These are phyloP conservation scores for Trichoderma gamsii DNA, from an alignment of 495 filamentous ascomycete species.

Conservation along the genomic window DNA sequence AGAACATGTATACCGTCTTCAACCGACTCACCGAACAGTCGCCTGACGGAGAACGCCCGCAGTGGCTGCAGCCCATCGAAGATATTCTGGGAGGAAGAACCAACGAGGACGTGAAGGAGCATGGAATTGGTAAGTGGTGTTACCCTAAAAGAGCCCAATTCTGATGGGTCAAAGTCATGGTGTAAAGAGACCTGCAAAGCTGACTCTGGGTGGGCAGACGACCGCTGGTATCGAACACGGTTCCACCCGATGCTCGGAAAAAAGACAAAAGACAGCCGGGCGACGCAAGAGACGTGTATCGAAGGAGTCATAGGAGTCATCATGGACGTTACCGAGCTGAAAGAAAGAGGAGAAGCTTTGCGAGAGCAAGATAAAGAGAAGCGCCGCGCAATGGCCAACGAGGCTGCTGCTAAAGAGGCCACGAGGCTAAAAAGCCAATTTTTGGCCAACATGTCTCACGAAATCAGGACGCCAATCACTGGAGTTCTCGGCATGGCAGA, in stretches of 20 bases:
- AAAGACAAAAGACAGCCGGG: constrained; percentile 39
- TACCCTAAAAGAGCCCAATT: not conserved
- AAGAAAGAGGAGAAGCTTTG: constrained; percentile 50
- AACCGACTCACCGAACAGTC: constrained; percentile 29
- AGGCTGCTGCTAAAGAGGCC: constrained; percentile 62
- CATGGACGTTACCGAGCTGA: constrained; percentile 63
- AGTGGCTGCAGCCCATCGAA: constrained; percentile 48
- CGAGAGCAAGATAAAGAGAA: constrained; percentile 57
- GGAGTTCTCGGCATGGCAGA: constrained; percentile 73
- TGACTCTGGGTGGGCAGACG: constrained; percentile 28
- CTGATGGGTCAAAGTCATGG: not conserved
- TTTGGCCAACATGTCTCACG: constrained; percentile 79
- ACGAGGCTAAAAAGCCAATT: constrained; percentile 64
- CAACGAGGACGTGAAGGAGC: constrained; percentile 46
- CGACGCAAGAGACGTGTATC: constrained; percentile 37
- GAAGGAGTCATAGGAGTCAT: constrained; percentile 63
- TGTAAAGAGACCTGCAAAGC: not conserved
- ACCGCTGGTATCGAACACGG: constrained; percentile 58
- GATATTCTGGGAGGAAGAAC: constrained; percentile 49
- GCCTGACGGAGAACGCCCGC: constrained; percentile 32
- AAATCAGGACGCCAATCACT: constrained; percentile 66
- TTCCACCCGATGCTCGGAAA: constrained; percentile 54
- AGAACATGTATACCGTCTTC: constrained; percentile 55
- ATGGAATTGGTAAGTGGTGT: constrained; percentile 33
- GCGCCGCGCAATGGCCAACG: constrained; percentile 54